Percentiles rank a stretch among this genome's conserved stretches.
These are phyloP conservation scores for Hyphopichia buzzinii DNA, from an alignment of 1,139 yeast species.

Conservation along the genomic window DNA sequence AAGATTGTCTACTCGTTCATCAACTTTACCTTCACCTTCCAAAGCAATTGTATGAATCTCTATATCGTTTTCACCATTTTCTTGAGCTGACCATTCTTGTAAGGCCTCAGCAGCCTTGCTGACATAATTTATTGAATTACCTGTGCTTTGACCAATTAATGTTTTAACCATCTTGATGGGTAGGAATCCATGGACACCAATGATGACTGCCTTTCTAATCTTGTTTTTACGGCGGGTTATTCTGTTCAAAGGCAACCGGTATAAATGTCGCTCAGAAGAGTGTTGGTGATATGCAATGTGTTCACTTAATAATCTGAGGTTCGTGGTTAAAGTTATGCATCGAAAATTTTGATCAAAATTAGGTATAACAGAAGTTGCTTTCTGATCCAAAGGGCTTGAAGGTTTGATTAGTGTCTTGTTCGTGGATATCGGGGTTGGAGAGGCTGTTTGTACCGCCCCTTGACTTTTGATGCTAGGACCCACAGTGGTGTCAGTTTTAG, in stretches of 20 bases:
- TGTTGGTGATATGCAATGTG: constrained; percentile 27
- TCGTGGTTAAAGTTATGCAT: constrained; percentile 38
- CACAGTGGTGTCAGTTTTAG: not conserved
- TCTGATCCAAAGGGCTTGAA: not conserved
- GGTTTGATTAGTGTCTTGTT: not conserved
- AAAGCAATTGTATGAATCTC: constrained; percentile 47
- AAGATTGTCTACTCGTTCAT: constrained; percentile 37
- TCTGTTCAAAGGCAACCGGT: constrained; percentile 17
- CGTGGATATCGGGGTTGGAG: not conserved
- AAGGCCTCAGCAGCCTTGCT: constrained; percentile 37
- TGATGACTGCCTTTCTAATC: constrained; percentile 37
- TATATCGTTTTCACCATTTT: constrained; percentile 17
- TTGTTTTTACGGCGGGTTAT: constrained; percentile 15
- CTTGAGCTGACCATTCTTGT: constrained; percentile 33
- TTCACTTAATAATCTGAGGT: constrained; percentile 34
- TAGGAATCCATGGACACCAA: constrained; percentile 52
- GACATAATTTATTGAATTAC: constrained; percentile 36
- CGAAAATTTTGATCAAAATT: constrained; percentile 31
- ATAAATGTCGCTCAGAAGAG: constrained; percentile 34
- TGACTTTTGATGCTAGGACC: not conserved
- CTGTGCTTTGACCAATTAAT: constrained; percentile 48
- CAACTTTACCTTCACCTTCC: constrained; percentile 52
- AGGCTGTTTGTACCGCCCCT: not conserved
- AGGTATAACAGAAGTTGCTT: constrained; percentile 19
- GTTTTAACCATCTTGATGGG: constrained; percentile 51